These are phyloP conservation scores for Zymoseptoria pseudotritici DNA, from an alignment of 2,329 filamentous ascomycete species.

Conservation along the genomic window DNA sequence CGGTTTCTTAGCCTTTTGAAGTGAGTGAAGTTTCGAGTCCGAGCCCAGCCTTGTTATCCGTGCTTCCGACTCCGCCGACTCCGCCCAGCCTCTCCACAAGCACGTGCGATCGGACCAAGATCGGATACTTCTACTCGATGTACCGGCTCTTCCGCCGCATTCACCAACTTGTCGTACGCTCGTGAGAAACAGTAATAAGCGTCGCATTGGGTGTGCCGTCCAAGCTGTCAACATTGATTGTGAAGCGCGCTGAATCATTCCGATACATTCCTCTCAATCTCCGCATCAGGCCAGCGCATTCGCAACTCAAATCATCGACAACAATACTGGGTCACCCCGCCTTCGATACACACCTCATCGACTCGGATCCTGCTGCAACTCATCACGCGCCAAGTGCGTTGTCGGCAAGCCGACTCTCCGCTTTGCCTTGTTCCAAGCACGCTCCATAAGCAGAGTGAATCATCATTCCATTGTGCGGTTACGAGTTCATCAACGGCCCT, in stretches of 20 bases:
- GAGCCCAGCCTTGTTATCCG: background rate
- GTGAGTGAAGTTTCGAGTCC: too few relatives aligned
- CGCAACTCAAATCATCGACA: background rate
- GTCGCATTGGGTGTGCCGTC: background rate
- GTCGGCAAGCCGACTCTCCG: too few relatives aligned
- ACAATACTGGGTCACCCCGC: background rate
- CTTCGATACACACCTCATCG: too few relatives aligned
- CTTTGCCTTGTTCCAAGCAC: background rate
- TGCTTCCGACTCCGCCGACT: background rate
- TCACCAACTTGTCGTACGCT: background rate
- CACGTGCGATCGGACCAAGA: background rate
- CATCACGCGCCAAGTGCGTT: too few relatives aligned
- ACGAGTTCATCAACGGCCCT: too few relatives aligned
- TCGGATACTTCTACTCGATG: background rate
- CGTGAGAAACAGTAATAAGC: background rate
- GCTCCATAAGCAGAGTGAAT: background rate
- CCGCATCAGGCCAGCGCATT: too few relatives aligned
- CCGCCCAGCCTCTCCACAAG: background rate
- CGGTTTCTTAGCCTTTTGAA: background rate
- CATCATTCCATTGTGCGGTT: background rate
- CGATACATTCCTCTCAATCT: background rate
- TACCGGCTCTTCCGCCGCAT: background rate
- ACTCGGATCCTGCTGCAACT: too few relatives aligned
- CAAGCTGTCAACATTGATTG: too few relatives aligned
- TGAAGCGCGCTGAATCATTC: too few relatives aligned